A percentile compares a stretch with the other conserved stretches of the same genome.
These are phyloP conservation scores for Pseudogymnoascus sp. DNA, from an alignment of 2,329 filamentous ascomycete species.

Conservation along the genomic window DNA sequence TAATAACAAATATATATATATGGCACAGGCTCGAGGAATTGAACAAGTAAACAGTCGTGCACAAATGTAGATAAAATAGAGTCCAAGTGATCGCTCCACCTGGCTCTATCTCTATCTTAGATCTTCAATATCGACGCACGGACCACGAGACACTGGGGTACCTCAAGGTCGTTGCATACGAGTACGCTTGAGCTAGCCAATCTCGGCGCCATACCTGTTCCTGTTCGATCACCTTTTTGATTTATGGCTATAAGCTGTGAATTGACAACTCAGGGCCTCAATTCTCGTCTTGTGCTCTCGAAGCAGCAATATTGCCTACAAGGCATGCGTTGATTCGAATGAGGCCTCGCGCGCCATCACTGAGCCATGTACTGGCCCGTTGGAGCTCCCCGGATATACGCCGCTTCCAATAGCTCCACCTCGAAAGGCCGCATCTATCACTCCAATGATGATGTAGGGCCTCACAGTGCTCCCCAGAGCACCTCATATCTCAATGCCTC, in stretches of 20 bases:
- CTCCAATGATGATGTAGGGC: slow-evolving; percentile 55
- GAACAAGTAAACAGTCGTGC: slow-evolving; percentile 1
- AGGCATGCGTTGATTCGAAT: slow-evolving; percentile 30
- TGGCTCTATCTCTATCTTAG: slow-evolving; percentile 3
- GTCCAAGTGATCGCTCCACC: background rate
- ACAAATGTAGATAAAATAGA: slow-evolving; percentile 6
- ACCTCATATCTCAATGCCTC: slow-evolving; percentile 26
- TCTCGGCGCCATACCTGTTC: slow-evolving; percentile 1
- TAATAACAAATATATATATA: background rate
- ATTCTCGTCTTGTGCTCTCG: slow-evolving; percentile 6
- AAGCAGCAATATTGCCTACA: slow-evolving; percentile 19
- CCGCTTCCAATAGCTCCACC: slow-evolving; percentile 61
- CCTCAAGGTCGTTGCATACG: slow-evolving; percentile 2
- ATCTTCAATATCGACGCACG: slow-evolving; percentile 2
- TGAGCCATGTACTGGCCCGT: slow-evolving; percentile 83
- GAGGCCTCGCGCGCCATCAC: slow-evolving; percentile 26
- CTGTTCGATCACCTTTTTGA: background rate
- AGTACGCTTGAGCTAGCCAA: slow-evolving; percentile 4
- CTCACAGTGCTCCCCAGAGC: slow-evolving; percentile 31
- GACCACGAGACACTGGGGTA: background rate
- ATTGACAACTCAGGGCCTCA: background rate
- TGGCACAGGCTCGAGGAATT: background rate
- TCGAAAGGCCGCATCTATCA: slow-evolving; percentile 44
- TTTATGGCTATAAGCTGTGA: slow-evolving; percentile 4
- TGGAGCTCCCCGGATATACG: slow-evolving; percentile 76